Base-by-base conservation (phyloP, 805 yeast species). In the Ogataea wickerhamii region DNA sequence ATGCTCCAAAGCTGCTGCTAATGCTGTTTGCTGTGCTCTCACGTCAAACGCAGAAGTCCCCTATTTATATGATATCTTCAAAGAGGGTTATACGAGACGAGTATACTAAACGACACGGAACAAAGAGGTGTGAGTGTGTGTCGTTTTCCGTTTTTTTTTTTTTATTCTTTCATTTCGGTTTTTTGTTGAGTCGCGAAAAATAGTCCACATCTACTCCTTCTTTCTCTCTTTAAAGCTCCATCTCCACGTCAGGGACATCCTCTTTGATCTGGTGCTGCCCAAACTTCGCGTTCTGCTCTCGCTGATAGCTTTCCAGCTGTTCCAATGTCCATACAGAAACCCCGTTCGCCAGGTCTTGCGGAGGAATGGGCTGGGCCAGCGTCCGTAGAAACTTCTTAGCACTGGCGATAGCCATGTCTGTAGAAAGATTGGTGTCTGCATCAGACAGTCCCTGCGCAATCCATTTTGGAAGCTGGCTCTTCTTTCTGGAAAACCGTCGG, bases 371-470 rank as follows among this genome's bases (percentile, higher is more conserved):
- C 61, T 93, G 99, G 0, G 98, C 98, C 76, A 89, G 78, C 2
- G 88, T 82, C 51, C 98, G 70, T 58, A 93, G 68, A 56, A 93
- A 93, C 63, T 87, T 89, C 60, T 87, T 89, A 1, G 98, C 95
- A 40, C 84, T 80, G 0, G 98, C 95, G 37, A 93, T 72, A 0
- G 98, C 97, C 96, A 93, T 91, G 64, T 93, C 99, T 0, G 97
- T 93, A 0, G 97, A 87, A 36, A 91, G 66, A 53, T 89, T 91
- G 2, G 84, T 75, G 56, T 94, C 98, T 0, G 96, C 89, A 59
- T 93, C 98, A 11, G 82, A 68, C 35, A 93, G 70, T 2, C 89
- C 97, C 57, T 93, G 98, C 0, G 88, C 83, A 30, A 93, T 93
- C 99, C 99, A 93, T 60, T 87, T 89, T 0, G 99, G 99, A 24